Conservation (phyloP, 192 early-diverging fungal genomes). For the Linnemannia exigua region DNA sequence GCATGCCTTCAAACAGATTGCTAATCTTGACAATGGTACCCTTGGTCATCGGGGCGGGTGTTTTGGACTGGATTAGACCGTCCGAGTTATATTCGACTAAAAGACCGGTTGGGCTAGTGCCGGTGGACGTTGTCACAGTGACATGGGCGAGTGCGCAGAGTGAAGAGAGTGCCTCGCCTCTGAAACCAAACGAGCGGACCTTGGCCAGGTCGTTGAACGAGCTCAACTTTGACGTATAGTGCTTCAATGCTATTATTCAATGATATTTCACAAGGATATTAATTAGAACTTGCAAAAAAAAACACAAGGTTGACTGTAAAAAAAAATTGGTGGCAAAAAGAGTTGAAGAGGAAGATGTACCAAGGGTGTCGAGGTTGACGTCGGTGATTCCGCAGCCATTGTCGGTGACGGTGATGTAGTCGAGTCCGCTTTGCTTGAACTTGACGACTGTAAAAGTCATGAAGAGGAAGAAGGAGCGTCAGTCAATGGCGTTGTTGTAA, state of each 20-base stretch:
- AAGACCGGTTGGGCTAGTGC: slow-evolving; percentile 68
- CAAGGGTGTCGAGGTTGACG: slow-evolving; percentile 75
- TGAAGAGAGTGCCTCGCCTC: slow-evolving; percentile 94
- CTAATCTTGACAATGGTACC: slow-evolving; percentile 88
- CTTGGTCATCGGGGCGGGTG: slow-evolving; percentile 39
- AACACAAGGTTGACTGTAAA: not conserved
- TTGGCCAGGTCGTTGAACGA: slow-evolving; percentile 83
- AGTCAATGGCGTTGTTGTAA: not conserved
- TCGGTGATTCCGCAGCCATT: slow-evolving; percentile 88
- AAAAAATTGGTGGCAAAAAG: slow-evolving; percentile 30
- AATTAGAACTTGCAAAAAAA: not conserved
- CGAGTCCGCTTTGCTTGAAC: slow-evolving; percentile 85
- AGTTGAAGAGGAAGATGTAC: slow-evolving; percentile 43
- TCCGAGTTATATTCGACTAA: slow-evolving; percentile 76
- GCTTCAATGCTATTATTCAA: slow-evolving; percentile 75
- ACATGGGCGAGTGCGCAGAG: slow-evolving; percentile 83
- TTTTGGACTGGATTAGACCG: slow-evolving; percentile 63
- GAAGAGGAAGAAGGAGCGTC: not conserved
- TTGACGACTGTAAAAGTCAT: slow-evolving; percentile 70
- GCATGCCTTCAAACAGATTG: slow-evolving; percentile 86
- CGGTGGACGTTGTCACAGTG: slow-evolving; percentile 77
- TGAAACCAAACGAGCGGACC: slow-evolving; percentile 92
- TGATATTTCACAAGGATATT: not conserved
- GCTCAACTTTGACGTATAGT: slow-evolving; percentile 89
- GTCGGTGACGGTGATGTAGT: slow-evolving; percentile 83